Conservation (phyloP, 352 stramenopile species). For the Globisporangium okanoganense region DNA sequence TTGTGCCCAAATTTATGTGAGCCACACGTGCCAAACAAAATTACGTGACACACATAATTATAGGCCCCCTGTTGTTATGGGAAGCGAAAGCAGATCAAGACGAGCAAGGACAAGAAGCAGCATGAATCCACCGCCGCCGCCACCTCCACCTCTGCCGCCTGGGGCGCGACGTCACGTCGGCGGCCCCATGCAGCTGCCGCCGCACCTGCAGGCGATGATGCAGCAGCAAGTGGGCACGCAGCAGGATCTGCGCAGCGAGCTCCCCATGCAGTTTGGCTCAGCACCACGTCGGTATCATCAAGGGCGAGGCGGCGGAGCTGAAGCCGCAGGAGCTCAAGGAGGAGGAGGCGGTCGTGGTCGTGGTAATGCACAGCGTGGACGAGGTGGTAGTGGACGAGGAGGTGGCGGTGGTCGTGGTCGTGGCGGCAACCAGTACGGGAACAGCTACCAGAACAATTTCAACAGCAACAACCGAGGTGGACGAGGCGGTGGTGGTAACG, state of each 20-base stretch:
- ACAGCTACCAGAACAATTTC: conserved; percentile 13
- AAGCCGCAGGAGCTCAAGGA: conserved; percentile 10
- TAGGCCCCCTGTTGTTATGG: neutral
- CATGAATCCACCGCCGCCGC: conserved; percentile 12
- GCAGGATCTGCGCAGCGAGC: conserved; percentile 13
- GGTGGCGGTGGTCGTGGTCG: conserved; percentile 15
- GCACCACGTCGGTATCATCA: neutral
- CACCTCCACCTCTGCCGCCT: conserved; percentile 16
- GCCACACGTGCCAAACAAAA: too few species aligned
- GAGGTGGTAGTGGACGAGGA: conserved; percentile 19
- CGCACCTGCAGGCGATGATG: conserved; percentile 53
- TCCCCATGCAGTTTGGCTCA: conserved; percentile 13
- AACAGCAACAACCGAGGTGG: neutral
- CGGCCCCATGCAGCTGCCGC: conserved; percentile 25
- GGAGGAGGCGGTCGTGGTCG: neutral
- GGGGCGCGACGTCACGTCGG: conserved; percentile 14
- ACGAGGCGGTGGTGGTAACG: conserved; percentile 7
- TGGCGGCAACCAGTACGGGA: conserved; percentile 21
- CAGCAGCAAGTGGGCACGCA: conserved; percentile 15
- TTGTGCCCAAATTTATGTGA: neutral
- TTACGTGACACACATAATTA: neutral
- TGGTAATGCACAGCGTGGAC: conserved; percentile 10
- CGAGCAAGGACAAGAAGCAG: neutral
- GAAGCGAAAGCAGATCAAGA: neutral
- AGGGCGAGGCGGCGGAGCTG: neutral